Base-by-base conservation (phyloP, 768 basidiomycete species). In the Amanita jacksonii region DNA sequence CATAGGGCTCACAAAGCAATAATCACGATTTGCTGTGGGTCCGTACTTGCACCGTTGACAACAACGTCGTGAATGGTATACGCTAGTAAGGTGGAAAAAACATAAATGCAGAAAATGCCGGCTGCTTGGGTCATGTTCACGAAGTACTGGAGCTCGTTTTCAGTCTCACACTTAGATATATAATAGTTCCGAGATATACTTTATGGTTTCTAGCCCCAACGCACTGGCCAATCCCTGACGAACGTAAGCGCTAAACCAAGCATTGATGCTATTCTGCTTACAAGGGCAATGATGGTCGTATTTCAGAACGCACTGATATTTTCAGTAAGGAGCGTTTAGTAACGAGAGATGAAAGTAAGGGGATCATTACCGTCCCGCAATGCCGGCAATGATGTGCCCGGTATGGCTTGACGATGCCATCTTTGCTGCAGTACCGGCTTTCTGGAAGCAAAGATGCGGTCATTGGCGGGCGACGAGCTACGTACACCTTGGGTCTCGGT, bases 221-320 rank as follows among this genome's bases (percentile, higher is more conserved):
- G 51, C 92, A 97, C 55, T 91, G 87, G 8, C 92, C 92, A 41
- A 97, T 81, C 92, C 91, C 86, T 78, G 53, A 38, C 22, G 46
- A 31, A 48, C 5, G 27, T 30, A 32, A 28, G 27, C 27, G 27
- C 27, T 12, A 12, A 28, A 28, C 7, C 12, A 12, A 6, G 27
- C 6, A 28, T 28, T 6, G 27, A 28, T 6, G 12, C 27, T 33
- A 19, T 15, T 5, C 6, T 3, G 66, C 80, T 51, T 58, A 86
- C 85, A 91, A 39, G 88, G 88, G 62, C 88, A 92, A 55, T 92
- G 89, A 61, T 92, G 88, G 55, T 92, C 88, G 51, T 81, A 91
- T 57, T 77, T 82, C 37, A 92, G 58, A 5, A 91, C 69, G 54
- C 89, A 91, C 83, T 89, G 50, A n/a, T n/a, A n/a, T n/a, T n/a